Evolutionary conservation across 1,284 basidiomycete species (phyloP), one percentile per base, ranked within the genome.

Genomic region (Paramarasmius palmivorus): DNA sequence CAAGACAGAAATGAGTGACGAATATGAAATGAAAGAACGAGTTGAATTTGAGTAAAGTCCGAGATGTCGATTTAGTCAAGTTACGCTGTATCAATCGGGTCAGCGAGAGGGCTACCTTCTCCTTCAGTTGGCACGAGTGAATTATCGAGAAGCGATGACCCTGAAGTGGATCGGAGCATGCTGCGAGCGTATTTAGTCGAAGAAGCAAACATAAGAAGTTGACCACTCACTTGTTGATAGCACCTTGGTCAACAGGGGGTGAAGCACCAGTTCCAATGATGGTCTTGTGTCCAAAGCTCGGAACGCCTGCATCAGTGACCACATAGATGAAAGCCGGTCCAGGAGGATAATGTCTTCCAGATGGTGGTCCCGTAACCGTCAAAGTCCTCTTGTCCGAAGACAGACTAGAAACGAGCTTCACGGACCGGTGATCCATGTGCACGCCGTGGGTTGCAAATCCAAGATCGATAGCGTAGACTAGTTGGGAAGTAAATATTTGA

Each of bases 321-420:
- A 84, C 65, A 59, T 77, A 83, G 37, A 86, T 61, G 67, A 76
- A 80, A 1, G 74, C 83, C 5, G 81, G 81, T 4, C 83, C 83
- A 34, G 80, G 77, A 3, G 79, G 78, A 52, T 83, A 79, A 22
- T 81, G 63, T 20, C 65, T 64, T 10, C 62, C 70, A 48, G 70
- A 63, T 2, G 77, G 73, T 6, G 79, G 80, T 4, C 70, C 78
- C 2, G 63, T 71, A 32, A 78, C 62, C 0, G 63, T 68, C 26
- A 81, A 60, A 8, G 64, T 68, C 48, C 63, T 63, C 44, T 57
- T 58, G 49, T 74, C 69, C 22, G 38, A 6, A 10, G 59, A 61
- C 1, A 69, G 51, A 5, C 65, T 62, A 3, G 64, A 61, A 4
- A 47, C 58, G 14, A 83, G 72, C 51, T 76, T 74, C 39, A 83